These are phyloP conservation scores for Microstroma glucosiphilum DNA, from an alignment of 1,284 basidiomycete genomes.

Conservation along the genomic window DNA sequence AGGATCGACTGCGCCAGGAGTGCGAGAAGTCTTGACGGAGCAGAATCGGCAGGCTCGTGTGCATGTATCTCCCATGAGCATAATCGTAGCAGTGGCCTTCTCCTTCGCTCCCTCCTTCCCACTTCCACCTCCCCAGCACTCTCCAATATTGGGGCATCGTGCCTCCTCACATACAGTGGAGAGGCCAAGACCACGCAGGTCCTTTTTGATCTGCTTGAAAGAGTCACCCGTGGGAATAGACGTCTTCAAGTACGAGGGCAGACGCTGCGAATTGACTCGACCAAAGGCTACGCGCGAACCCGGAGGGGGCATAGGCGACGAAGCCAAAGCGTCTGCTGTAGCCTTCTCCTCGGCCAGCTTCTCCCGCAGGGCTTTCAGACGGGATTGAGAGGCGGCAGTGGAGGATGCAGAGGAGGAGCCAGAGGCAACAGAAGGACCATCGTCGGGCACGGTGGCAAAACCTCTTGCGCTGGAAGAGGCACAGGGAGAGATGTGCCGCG, in stretches of 20 bases:
- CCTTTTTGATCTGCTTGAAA: slow-evolving; percentile 88
- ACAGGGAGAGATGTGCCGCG: too few species aligned
- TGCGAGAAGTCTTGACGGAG: slow-evolving; percentile 85
- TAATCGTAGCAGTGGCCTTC: slow-evolving; percentile 76
- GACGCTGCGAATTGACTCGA: slow-evolving; percentile 54
- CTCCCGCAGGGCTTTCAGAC: not conserved
- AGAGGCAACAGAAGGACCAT: not conserved
- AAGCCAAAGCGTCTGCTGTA: not conserved
- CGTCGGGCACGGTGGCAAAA: not conserved
- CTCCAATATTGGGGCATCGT: slow-evolving; percentile 96
- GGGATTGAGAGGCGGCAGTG: not conserved
- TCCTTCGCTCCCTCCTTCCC: slow-evolving; percentile 62
- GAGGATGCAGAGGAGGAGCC: not conserved
- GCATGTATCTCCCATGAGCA: slow-evolving; percentile 99
- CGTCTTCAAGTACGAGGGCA: slow-evolving; percentile 88
- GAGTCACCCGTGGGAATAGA: slow-evolving; percentile 71
- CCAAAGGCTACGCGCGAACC: slow-evolving; percentile 2
- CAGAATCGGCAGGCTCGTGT: slow-evolving; percentile 97
- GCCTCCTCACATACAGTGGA: slow-evolving; percentile 99
- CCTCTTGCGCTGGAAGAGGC: too few species aligned
- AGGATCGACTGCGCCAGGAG: slow-evolving; percentile 83
- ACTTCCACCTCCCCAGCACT: slow-evolving; percentile 88
- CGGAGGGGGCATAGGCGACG: slow-evolving; percentile 5
- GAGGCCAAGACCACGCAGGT: slow-evolving; percentile 79
- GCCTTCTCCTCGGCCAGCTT: not conserved